phyloP scores from a whole-genome alignment of 805 yeast species.

The Metschnikowia shivogae region DNA sequence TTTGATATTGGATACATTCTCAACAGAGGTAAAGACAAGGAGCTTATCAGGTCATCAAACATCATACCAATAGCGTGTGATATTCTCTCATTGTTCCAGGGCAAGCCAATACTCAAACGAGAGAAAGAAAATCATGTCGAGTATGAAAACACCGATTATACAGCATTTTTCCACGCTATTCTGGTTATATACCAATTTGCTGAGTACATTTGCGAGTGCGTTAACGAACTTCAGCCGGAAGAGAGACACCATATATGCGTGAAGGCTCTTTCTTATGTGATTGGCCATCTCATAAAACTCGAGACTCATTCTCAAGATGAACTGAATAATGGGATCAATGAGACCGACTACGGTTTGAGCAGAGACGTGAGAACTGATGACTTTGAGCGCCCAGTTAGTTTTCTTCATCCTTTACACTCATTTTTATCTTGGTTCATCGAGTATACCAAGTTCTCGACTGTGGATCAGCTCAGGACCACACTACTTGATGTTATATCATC shows the following conservation, averaged over 20 bases:
- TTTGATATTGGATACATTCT: conserved; percentile 76
- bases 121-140: conserved; percentile 82
- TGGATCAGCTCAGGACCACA: conserved; percentile 12
- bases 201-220: conserved; percentile 48
- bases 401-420: conserved; percentile 78
- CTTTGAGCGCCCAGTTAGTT: conserved; percentile 50
- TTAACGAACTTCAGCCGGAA: conserved; percentile 22
- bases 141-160: conserved; percentile 83
- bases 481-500: background rate
- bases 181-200: conserved; percentile 64
- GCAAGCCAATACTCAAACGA: conserved; percentile 68
- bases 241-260: conserved; percentile 15
- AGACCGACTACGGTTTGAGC: conserved; percentile 18
- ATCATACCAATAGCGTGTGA: conserved; percentile 61
- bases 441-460: conserved; percentile 31
- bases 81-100: conserved; percentile 66
- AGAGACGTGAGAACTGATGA: background rate
- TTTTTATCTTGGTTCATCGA: conserved; percentile 70
- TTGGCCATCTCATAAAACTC: conserved; percentile 25
- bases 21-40: conserved; percentile 59
- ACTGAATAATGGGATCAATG: conserved; percentile 6
- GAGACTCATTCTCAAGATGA: conserved; percentile 15
- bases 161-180: conserved; percentile 62
- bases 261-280: conserved; percentile 30
- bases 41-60: conserved; percentile 40